A percentile compares a stretch with the other conserved stretches of the same genome.
phyloP scores from a whole-genome alignment of 2,329 filamentous ascomycete species.

The Clonostachys solani region DNA sequence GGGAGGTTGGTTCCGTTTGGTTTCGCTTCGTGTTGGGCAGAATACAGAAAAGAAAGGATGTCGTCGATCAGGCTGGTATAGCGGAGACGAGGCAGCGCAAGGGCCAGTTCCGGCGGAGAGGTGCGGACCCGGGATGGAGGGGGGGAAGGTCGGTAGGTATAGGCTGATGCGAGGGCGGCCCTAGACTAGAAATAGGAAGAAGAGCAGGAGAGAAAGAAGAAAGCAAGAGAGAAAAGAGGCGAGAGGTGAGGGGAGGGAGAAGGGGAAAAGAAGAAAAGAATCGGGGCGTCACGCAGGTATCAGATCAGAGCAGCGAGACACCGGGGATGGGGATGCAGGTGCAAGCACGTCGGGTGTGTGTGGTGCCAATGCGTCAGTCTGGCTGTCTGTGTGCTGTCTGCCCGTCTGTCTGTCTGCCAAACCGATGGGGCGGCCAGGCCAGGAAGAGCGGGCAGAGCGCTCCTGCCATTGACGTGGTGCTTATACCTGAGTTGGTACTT shows the following conservation, averaged over 20 bases:
- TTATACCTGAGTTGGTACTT: too few relatives aligned
- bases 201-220: background rate
- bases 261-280: too few relatives aligned
- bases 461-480: too few relatives aligned
- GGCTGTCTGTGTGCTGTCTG: too few relatives aligned
- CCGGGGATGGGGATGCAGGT: background rate
- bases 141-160: too few relatives aligned
- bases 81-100: background rate
- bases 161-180: background rate
- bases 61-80: background rate
- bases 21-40: background rate
- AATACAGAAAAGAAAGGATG: background rate
- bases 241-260: background rate
- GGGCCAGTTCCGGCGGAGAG: slow-evolving; percentile 1
- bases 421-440: too few relatives aligned
- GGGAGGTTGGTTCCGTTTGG: background rate
- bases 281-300: too few relatives aligned
- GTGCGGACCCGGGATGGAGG: background rate
- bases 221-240: background rate
- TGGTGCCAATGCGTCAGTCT: too few relatives aligned
- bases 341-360: background rate
- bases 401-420: too few relatives aligned
- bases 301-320: background rate
- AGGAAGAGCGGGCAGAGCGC: too few relatives aligned
- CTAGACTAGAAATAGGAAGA: background rate